phyloP scores from a whole-genome alignment of 805 yeast genomes.

The Tetrapisispora pingtungensis region DNA sequence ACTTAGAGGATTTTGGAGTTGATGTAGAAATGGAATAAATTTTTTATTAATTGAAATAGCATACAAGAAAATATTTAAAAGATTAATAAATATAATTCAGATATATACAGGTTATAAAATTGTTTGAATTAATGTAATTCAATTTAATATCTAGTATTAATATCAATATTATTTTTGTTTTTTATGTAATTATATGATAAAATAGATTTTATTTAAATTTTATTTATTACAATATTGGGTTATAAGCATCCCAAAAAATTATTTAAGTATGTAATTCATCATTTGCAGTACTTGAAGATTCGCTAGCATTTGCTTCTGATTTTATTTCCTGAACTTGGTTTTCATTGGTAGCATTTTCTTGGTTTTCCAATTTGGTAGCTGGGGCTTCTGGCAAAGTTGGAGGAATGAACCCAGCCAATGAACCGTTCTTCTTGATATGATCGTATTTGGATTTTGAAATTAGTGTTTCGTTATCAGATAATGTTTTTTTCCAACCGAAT shows the following conservation, averaged over 20 bases:
- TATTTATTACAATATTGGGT: too few species aligned
- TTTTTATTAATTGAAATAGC: too few species aligned
- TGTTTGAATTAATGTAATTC: too few species aligned
- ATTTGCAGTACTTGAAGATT: constrained; percentile 27
- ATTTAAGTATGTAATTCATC: constrained; percentile 31
- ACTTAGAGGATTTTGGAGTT: constrained; percentile 77
- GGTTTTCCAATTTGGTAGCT: neutral
- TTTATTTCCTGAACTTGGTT: neutral
- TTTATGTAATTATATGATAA: too few species aligned
- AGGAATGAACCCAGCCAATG: constrained; percentile 7
- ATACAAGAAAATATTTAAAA: too few species aligned
- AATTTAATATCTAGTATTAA: too few species aligned
- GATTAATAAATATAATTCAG: too few species aligned
- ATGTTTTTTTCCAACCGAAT: constrained; percentile 45
- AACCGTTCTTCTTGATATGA: constrained; percentile 15
- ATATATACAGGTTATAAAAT: too few species aligned
- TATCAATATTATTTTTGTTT: too few species aligned
- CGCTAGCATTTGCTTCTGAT: constrained; percentile 7
- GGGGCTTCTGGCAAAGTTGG: neutral
- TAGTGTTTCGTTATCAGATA: constrained; percentile 30
- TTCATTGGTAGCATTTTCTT: neutral
- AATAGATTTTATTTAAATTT: too few species aligned
- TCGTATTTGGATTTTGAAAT: constrained; percentile 17
- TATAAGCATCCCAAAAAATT: too few species aligned
- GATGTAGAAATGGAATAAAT: constrained; percentile 53